Base-by-base conservation (phyloP, 2,329 filamentous ascomycete genomes). In the Fusarium pseudocircinatum region DNA sequence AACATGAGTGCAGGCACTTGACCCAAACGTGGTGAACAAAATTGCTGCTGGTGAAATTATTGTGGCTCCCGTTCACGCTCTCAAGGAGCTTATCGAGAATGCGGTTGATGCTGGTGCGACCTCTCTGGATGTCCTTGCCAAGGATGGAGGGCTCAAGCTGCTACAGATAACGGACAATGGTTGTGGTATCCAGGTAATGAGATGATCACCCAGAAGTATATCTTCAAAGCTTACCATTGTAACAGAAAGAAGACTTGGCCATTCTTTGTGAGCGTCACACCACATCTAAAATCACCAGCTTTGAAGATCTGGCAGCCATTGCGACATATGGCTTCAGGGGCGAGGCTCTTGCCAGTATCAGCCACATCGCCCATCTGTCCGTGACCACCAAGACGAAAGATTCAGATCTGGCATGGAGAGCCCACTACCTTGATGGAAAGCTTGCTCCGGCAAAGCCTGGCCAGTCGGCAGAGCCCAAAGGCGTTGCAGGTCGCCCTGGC, bases 11-110 rank as follows among this genome's bases (percentile, higher is more conserved):
- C 61, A 97, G 91, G 93, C 96, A 20, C 88, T 99, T 32, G 94
- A 97, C 78, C 91, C 93, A 72, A 93, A 96, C 84, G 96, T 99
- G 28, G 93, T 99, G 74, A 99, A 98, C 86, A 99, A 98, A 82
- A 99, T 99, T 75, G 96, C 96, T 2, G 96, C 96, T 1, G 96
- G 96, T 26, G 96, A 99, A 82, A 99, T 99, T 78, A 99, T 99
- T 69, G 95, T 99, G 54, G 96, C 96, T 5, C 97, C 96, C 0
- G 95, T 98, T 34, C 94, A 99, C 82, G 96, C 97, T 7, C 83
- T 99, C 64, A 99, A 99, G 83, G 96, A 99, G 81, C 86, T 99
- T 56, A 95, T 99, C 18, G 96, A 99, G 81, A 99, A 99, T 78
- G 93, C 96, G 8, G 95, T 99, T 22, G 97, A 99, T 83, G 96